Percentiles rank a stretch among this genome's conserved stretches.
phyloP scores from a whole-genome alignment of 805 yeast species.

The Metschnikowia picachoensis region DNA sequence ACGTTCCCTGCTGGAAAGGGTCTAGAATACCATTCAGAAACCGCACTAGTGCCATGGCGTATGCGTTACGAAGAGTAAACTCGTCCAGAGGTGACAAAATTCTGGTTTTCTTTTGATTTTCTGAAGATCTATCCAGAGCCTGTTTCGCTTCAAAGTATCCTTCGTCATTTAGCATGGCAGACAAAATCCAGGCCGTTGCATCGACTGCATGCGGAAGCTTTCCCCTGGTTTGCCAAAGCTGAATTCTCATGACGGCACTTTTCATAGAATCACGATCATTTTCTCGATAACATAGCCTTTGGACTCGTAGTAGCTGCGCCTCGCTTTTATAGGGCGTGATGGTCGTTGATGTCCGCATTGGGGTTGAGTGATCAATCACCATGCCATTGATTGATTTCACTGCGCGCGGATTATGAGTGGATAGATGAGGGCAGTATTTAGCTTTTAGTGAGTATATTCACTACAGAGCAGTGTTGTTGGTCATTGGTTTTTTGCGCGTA shows the following conservation, averaged over 20 bases:
- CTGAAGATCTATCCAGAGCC: neutral
- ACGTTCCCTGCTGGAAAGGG: conserved; percentile 74
- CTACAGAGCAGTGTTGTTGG: too few relatives aligned
- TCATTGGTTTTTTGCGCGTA: too few relatives aligned
- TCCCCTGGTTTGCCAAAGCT: conserved; percentile 56
- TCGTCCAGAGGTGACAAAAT: conserved; percentile 20
- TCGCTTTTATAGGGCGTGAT: conserved; percentile 11
- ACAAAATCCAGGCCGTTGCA: conserved; percentile 54
- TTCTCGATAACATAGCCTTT: conserved; percentile 7
- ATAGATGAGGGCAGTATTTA: neutral
- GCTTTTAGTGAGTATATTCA: neutral
- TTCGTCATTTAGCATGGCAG: conserved; percentile 34
- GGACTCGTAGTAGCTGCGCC: conserved; percentile 10
- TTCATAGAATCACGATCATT: neutral
- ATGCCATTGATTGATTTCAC: neutral
- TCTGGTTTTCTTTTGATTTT: neutral
- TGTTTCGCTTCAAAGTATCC: neutral
- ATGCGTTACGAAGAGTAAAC: conserved; percentile 45
- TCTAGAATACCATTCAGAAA: conserved; percentile 92
- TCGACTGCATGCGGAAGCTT: conserved; percentile 70
- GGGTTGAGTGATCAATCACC: neutral
- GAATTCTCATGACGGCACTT: conserved; percentile 29
- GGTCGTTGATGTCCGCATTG: neutral
- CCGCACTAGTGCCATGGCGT: conserved; percentile 71
- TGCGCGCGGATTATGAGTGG: neutral